These are phyloP conservation scores for Raphanus sativus DNA, from an alignment of 345 rosid genomes.

Conservation along the genomic window DNA sequence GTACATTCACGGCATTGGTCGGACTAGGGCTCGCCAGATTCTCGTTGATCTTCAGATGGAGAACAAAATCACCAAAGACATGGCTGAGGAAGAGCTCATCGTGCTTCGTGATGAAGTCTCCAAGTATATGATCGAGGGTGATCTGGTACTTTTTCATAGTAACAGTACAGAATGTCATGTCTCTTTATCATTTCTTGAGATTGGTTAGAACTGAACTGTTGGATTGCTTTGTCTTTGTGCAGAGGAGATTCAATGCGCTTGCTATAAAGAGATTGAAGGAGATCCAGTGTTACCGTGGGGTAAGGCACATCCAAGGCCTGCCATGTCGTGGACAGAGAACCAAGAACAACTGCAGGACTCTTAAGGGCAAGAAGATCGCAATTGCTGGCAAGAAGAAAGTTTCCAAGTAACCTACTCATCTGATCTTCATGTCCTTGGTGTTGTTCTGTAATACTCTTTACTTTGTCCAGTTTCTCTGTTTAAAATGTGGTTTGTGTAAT, in stretches of 20 bases:
- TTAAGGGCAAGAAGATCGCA: constrained; percentile 67
- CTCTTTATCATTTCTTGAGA: background rate
- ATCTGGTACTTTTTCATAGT: constrained; percentile 46
- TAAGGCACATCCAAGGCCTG: constrained; percentile 64
- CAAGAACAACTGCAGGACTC: constrained; percentile 73
- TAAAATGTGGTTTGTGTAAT: constrained; percentile 24
- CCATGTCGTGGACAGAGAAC: constrained; percentile 93
- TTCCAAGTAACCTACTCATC: constrained; percentile 36
- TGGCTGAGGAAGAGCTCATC: constrained; percentile 80
- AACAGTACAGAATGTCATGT: background rate
- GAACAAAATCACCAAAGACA: constrained; percentile 84
- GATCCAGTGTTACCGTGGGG: constrained; percentile 82
- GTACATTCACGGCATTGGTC: constrained; percentile 89
- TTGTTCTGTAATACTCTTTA: constrained; percentile 15
- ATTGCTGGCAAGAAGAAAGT: constrained; percentile 72
- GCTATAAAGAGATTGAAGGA: constrained; percentile 73
- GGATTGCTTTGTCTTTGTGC: background rate
- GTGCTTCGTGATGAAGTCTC: constrained; percentile 83
- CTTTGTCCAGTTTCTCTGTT: constrained; percentile 26
- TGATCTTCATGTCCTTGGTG: constrained; percentile 11
- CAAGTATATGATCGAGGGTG: constrained; percentile 93
- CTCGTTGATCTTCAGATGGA: constrained; percentile 69
- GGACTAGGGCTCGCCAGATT: constrained; percentile 67
- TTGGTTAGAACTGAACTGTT: too few species aligned
- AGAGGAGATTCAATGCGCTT: constrained; percentile 72